Evolutionary conservation across 1,139 yeast genomes (phyloP), one percentile per base, ranked within the genome.

Genomic region (Diutina ranongensis): DNA sequence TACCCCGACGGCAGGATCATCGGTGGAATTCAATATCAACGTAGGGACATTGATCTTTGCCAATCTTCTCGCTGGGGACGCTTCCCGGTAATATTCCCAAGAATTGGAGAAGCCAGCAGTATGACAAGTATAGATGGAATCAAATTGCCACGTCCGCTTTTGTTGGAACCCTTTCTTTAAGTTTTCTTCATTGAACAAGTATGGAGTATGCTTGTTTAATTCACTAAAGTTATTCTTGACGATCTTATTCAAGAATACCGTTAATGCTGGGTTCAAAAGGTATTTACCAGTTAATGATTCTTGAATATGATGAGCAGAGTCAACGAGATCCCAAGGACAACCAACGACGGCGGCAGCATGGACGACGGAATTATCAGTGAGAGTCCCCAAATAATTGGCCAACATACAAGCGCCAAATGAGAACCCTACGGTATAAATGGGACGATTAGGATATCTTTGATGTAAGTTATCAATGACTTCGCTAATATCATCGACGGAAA

Each of bases 391-490:
- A 59, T 83, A 88, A 59, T 89, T 88, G 32, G 85, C 74, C 49
- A 87, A 64, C 49, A 87, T 73, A 1, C 84, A 76, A 1, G 87
- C 92, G n/a, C 97, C 97, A 54, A 89, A 80, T 9, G 95, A 85
- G 58, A 83, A 83, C 1, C 97, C 97, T 16, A 78, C 81, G 1
- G 82, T 74, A 60, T 78, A 87, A 35, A 89, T 68, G 34, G 84
- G 83, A 52, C 95, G 74, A 46, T 73, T 66, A 13, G 97, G 96
- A 59, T 74, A 80, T 46, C 72, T 66, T 46, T 57, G 53, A 50
- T 72, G 71, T 54, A 87, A 68, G 45, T 72, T 71, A 40, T 75
- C 64, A 34, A 79, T 57, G 28, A 79, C 78, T 49, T 75, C 78
- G 50, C 82, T 72, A 36, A 88, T 59, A 61, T 89, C 97, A 44